Base-by-base conservation (phyloP, 208 protist genomes). In the Trichomonas gallinae region DNA sequence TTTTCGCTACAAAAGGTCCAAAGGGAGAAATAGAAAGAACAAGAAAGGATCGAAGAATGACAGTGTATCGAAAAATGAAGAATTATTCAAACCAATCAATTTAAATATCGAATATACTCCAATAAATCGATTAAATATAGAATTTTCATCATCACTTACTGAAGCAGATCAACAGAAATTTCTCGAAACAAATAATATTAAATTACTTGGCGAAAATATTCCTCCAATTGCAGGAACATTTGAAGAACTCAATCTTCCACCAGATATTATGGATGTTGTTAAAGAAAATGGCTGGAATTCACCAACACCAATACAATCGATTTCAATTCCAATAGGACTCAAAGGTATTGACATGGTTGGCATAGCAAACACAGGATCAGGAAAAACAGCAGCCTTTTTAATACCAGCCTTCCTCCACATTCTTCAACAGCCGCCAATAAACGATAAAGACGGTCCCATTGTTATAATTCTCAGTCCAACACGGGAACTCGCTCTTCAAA, bases 351-450 rank as follows among this genome's bases (percentile, higher is more conserved):
- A 97, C 81, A 38, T 97, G 40, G 97, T 97, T 58, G 97, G 96
- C 38, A 96, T 98, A 21, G 98, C 98, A 0, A 97, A 98, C 82
- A 99, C 98, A 34, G 98, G 98, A 40, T 98, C 98, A 4, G 98
- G 98, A 26, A 99, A 99, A 97, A 99, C 98, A 51, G 97, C 98
- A 9, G 98, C 98, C n/a, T 99, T 98, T 96, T 49, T 98, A 13
- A 96, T 99, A 31, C 98, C 98, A n/a, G 97, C 98, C 44, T 96
- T 98, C 40, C 38, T 97, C 26, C 96, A 98, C 96, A 97, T 98
- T 11, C 15, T 97, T 26, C 98, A 97, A 31, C 98, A 98, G 96
- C 96, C 63, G 0, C 96, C 63, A 34, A 46, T 98, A 0, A 38
- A 97, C 40, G 42, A 87, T 11, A 98, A 98, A n/a, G 98, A 98